Conservation (phyloP, 441 rosid genomes). For the Bruguiera hainesii region DNA sequence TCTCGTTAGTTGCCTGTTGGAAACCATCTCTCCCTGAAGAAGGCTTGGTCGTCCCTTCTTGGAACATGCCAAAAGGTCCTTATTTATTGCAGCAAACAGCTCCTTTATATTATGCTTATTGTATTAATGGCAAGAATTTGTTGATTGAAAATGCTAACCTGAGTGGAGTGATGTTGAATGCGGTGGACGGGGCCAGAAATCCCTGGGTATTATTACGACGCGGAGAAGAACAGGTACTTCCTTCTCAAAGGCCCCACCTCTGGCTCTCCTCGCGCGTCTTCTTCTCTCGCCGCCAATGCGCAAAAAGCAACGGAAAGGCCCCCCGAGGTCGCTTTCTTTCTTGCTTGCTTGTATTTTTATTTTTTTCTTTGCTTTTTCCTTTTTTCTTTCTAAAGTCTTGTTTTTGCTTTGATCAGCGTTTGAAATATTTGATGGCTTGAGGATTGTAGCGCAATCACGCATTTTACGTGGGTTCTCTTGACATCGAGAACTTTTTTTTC, state of each 20-base stretch:
- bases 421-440: too few species aligned
- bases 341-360: background rate
- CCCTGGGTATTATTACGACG: slow-evolving; percentile 71
- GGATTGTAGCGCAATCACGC: too few species aligned
- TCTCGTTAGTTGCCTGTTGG: too few species aligned
- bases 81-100: background rate
- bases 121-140: background rate
- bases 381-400: background rate
- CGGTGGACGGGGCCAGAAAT: slow-evolving; percentile 36
- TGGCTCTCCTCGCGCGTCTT: slow-evolving; percentile 31
- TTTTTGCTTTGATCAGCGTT: too few species aligned
- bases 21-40: too few species aligned
- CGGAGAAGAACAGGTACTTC: slow-evolving; percentile 71
- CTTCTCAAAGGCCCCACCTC: slow-evolving; percentile 66
- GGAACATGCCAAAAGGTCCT: slow-evolving; percentile 22
- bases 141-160: background rate
- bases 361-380: background rate
- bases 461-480: too few species aligned
- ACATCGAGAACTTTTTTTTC: too few species aligned
- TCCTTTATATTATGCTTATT: background rate
- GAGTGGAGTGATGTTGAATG: background rate
- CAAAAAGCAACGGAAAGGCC: slow-evolving; percentile 20
- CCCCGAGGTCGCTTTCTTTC: slow-evolving; percentile 14
- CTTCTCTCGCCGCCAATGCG: slow-evolving; percentile 5
- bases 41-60: too few species aligned